Evolutionary conservation across 2,329 filamentous ascomycete genomes (phyloP).

Genomic region (Dryadomyces sulphureus): DNA sequence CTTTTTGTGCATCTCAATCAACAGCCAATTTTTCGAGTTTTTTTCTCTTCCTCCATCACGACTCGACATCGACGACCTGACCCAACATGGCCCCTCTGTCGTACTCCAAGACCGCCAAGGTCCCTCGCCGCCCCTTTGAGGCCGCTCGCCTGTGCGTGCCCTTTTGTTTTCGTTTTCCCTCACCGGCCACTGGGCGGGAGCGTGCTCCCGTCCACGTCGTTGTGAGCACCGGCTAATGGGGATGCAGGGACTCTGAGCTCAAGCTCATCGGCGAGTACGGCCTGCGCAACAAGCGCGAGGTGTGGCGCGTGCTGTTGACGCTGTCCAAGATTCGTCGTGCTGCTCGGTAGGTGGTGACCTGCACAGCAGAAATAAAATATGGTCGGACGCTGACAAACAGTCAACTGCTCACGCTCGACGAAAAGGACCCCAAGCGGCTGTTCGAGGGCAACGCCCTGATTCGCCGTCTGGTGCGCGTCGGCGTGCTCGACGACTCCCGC

Average conservation of each 20-base stretch:
- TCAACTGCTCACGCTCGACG: constrained; percentile 98
- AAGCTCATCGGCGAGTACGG: constrained; percentile 99
- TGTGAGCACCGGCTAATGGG: constrained; percentile 32
- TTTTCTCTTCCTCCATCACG: constrained; percentile 1
- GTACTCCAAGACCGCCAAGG: constrained; percentile 99
- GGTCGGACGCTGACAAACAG: constrained; percentile 34
- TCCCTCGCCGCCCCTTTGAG: constrained; percentile 91
- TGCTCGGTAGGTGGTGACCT: constrained; percentile 76
- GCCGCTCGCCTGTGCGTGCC: constrained; percentile 98
- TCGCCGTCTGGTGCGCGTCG: constrained; percentile 98
- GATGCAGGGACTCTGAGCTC: constrained; percentile 85
- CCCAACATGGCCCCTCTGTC: constrained; percentile 36
- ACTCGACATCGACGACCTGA: constrained; percentile 4
- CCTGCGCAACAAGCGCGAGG: constrained; percentile 99
- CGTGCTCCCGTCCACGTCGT: constrained; percentile 88
- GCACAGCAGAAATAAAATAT: too few relatives aligned
- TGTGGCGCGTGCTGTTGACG: constrained; percentile 98
- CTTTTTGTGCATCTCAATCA: background rate
- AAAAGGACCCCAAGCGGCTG: constrained; percentile 99
- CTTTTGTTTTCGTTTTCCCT: constrained; percentile 9
- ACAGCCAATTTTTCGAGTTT: too few relatives aligned
- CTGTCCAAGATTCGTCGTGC: constrained; percentile 99
- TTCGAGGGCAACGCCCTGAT: constrained; percentile 99
- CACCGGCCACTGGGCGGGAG: constrained; percentile 78
- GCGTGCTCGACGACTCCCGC: constrained; percentile 99